A percentile compares a stretch with the other conserved stretches of the same genome.
These are phyloP conservation scores for Pholiota adiposa DNA, from an alignment of 1,284 basidiomycete species.

Conservation along the genomic window DNA sequence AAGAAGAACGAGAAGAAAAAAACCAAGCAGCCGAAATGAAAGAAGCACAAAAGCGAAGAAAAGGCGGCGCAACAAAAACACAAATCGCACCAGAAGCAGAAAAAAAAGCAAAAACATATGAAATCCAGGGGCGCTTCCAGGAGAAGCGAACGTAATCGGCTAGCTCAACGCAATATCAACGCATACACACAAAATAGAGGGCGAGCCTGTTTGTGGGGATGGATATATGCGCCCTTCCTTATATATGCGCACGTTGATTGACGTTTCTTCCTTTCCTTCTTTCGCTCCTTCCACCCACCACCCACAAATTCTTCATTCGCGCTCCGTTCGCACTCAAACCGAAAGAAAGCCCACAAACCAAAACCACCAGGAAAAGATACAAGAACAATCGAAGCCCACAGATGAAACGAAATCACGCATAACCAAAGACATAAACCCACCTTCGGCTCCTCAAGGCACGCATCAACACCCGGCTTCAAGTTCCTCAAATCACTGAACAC, in stretches of 20 bases:
- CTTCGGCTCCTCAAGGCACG: slow-evolving; percentile 91
- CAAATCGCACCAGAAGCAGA: background rate
- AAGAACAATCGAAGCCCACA: slow-evolving; percentile 11
- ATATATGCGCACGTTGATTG: background rate
- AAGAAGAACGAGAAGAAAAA: background rate
- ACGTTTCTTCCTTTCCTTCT: background rate
- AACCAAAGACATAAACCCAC: slow-evolving; percentile 43
- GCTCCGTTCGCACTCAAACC: background rate
- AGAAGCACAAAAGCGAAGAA: slow-evolving; percentile 1
- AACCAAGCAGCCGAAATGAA: background rate
- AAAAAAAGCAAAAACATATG: background rate
- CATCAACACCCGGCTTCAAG: slow-evolving; percentile 89
- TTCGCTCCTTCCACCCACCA: background rate
- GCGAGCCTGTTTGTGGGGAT: background rate
- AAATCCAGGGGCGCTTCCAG: background rate
- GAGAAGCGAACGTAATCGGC: background rate
- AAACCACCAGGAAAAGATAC: slow-evolving; percentile 7
- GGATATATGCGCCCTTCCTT: background rate
- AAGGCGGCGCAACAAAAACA: background rate
- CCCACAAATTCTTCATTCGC: background rate
- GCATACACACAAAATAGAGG: background rate
- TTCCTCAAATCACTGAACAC: slow-evolving; percentile 91
- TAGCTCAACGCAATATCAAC: background rate
- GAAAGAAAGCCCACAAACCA: background rate
- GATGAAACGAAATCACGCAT: too few relatives aligned